These are phyloP conservation scores for Sicyos edulis DNA, from an alignment of 306 rosid species.

Conservation along the genomic window DNA sequence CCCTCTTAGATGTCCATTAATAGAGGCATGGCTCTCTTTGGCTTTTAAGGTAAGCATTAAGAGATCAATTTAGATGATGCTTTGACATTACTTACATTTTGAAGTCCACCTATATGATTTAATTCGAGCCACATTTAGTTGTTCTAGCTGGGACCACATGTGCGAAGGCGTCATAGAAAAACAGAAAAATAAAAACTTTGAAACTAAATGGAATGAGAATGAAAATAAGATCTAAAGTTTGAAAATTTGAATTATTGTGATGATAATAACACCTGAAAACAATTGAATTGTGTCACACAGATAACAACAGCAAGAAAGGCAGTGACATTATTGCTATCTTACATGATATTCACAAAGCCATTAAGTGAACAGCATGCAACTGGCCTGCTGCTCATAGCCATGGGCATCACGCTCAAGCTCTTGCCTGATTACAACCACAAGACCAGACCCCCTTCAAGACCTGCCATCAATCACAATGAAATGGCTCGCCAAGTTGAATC, in stretches of 20 bases:
- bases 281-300: slow-evolving; percentile 35
- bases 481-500: slow-evolving; percentile 19
- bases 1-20: no score
- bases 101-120: no score
- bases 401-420: slow-evolving; percentile 90
- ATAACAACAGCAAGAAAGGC: slow-evolving; percentile 95
- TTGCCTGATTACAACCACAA: slow-evolving; percentile 49
- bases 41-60: no score
- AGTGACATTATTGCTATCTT: slow-evolving; percentile 73
- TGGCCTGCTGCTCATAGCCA: slow-evolving; percentile 76
- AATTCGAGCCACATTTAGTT: no score
- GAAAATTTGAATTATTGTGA: not conserved
- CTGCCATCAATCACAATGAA: slow-evolving; percentile 28
- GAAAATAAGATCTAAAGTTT: not conserved
- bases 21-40: no score
- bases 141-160: no score
- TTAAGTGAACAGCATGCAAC: slow-evolving; percentile 85
- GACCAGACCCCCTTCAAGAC: slow-evolving; percentile 26
- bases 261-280: not conserved
- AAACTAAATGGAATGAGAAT: no score
- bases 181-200: no score
- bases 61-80: no score
- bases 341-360: slow-evolving; percentile 91
- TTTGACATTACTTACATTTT: no score
- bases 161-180: no score